Percentiles rank a stretch among this genome's conserved stretches.
Conservation (phyloP, 2,329 filamentous ascomycete genomes). For the Dactylonectria macrodidyma region DNA sequence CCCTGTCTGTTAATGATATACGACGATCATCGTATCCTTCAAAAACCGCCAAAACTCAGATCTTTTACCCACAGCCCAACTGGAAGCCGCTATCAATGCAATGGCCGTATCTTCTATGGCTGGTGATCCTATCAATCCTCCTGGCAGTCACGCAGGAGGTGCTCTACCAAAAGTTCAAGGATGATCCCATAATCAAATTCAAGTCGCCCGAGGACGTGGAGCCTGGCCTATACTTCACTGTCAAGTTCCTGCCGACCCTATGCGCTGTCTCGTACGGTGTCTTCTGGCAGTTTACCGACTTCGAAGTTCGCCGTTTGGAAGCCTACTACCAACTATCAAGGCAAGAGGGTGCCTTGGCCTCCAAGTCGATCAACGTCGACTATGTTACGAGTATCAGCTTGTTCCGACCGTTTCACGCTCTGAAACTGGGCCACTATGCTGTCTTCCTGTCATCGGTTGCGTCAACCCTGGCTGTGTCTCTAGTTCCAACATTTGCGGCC, state of each 20-base stretch:
- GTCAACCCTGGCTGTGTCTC: constrained; percentile 75
- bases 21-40: constrained; percentile 57
- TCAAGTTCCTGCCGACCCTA: constrained; percentile 76
- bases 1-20: constrained; percentile 47
- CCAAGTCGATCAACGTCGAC: constrained; percentile 80
- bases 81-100: constrained; percentile 79
- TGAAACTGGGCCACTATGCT: constrained; percentile 76
- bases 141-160: constrained; percentile 69
- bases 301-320: constrained; percentile 77
- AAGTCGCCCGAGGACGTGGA: constrained; percentile 64
- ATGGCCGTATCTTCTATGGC: constrained; percentile 69
- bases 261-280: constrained; percentile 74
- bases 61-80: constrained; percentile 75
- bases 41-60: constrained; percentile 58
- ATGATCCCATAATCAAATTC: constrained; percentile 65
- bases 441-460: constrained; percentile 77
- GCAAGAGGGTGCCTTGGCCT: constrained; percentile 71
- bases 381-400: constrained; percentile 80
- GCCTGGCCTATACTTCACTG: constrained; percentile 68
- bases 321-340: constrained; percentile 77
- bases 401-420: constrained; percentile 73
- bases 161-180: constrained; percentile 65
- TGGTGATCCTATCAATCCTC: constrained; percentile 68
- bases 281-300: constrained; percentile 76
- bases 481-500: constrained; percentile 78